A percentile compares a stretch with the other conserved stretches of the same genome.
Evolutionary conservation across 441 rosid species (phyloP).

Genomic region (Caryocar brasiliense): DNA sequence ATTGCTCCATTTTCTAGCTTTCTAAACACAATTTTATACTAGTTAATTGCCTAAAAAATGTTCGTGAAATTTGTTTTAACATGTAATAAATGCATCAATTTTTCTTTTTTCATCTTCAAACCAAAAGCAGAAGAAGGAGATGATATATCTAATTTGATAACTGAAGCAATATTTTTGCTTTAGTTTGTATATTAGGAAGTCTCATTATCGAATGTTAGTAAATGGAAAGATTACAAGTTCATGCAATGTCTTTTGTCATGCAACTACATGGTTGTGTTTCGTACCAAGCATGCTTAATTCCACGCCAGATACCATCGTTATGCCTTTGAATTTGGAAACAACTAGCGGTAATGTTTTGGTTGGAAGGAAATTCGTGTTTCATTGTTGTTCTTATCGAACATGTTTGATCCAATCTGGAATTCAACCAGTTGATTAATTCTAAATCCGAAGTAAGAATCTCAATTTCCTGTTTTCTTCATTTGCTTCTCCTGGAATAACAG

Average conservation of each 20-base stretch:
- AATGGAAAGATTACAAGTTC: slow-evolving; percentile 12
- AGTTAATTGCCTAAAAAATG: slow-evolving; percentile 11
- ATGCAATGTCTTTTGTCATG: slow-evolving; percentile 1
- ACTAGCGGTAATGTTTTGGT: too few species aligned
- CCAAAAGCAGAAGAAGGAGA: slow-evolving; percentile 12
- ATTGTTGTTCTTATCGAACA: too few species aligned
- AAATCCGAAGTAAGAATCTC: too few species aligned
- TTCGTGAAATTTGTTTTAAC: slow-evolving; percentile 19
- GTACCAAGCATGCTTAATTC: too few species aligned
- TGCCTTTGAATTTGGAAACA: too few species aligned
- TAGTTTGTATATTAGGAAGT: slow-evolving; percentile 13
- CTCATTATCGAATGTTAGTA: slow-evolving; percentile 7
- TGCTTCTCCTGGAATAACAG: too few species aligned
- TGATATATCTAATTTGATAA: slow-evolving; percentile 10
- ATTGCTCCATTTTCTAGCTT: background rate
- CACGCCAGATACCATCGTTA: too few species aligned
- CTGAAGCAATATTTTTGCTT: background rate
- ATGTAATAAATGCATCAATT: slow-evolving; percentile 20
- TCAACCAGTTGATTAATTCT: too few species aligned
- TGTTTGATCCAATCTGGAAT: too few species aligned
- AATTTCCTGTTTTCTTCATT: too few species aligned
- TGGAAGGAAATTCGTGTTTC: too few species aligned
- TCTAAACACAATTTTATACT: slow-evolving; percentile 4
- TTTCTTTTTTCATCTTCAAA: slow-evolving; percentile 16
- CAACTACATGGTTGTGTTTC: too few species aligned